phyloP scores from a whole-genome alignment of 305 asterid species.

The Fraxinus dipetala region DNA sequence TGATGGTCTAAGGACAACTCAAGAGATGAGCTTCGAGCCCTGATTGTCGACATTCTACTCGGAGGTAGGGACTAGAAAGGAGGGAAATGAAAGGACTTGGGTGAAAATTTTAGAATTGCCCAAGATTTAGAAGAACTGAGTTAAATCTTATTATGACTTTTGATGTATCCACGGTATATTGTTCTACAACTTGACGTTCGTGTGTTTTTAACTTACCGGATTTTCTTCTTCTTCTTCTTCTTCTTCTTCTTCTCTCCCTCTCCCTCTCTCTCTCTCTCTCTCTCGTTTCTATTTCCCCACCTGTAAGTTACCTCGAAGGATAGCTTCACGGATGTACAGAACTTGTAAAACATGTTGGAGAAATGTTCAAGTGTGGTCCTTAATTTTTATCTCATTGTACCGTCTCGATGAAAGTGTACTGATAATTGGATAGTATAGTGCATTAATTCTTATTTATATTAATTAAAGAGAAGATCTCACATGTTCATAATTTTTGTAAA shows the following conservation, averaged over 20 bases:
- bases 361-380: neutral
- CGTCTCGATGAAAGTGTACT: neutral
- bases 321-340: neutral
- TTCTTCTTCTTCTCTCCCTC: no score
- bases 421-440: neutral
- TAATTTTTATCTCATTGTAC: neutral
- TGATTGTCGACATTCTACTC: slow-evolving; percentile 4
- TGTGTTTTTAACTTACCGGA: neutral
- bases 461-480: no score
- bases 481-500: no score
- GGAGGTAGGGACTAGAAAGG: neutral
- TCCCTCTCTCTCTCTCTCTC: neutral
- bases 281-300: neutral
- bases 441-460: no score
- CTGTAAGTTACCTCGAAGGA: neutral
- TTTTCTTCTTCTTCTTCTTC: no score
- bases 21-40: slow-evolving; percentile 19
- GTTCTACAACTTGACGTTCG: neutral
- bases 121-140: neutral
- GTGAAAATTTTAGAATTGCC: neutral
- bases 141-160: neutral
- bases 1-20: slow-evolving; percentile 41
- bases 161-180: neutral
- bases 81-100: neutral
- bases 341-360: neutral